Base-by-base conservation (phyloP, 2,329 filamentous ascomycete species). In the Colletotrichum gigasporum region DNA sequence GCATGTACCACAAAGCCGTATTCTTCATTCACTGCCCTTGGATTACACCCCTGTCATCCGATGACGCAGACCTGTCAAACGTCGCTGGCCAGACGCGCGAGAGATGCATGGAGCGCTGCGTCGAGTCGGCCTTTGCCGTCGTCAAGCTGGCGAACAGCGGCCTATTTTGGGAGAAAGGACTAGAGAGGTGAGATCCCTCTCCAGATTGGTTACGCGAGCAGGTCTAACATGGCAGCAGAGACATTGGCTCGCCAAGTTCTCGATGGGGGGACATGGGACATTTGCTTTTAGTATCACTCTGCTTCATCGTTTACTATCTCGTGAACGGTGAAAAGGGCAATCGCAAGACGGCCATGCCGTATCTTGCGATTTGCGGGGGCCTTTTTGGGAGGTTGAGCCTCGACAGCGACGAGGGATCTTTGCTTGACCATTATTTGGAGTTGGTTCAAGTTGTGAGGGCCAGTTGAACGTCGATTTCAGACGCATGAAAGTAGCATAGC, bases 251-350 rank as follows among this genome's bases (percentile, higher is more conserved):
- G 11, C 34, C 55, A 20, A 64, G 55, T n/a, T 35, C 47, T 9
- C 20, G 34, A 18, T 64, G 61, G 61, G 48, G 48, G 3, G 48
- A 64, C 4, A 54, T 64, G 61, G 61, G 61, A 4, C 55, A 64
- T 9, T 48, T 64, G 14, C 41, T 64, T 3, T n/a, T 64, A 4
- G 55, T 64, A 6, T 64, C 61, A 2, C 55, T 64, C n/a, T 64
- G 61, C 14, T 64, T 54, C 14, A 64, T 64, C 9, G 55, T 64
- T 8, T 54, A 64, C 39, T 60, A 54, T 16, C 55, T 64, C 6
- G 35, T 54, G 5, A 60, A 48, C 12, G 55, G 61, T 16, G 55
- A 64, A 8, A 41, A 60, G 26, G n/a, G 24, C 2, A 50, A 24
- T 18, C 55, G 55, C 3, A 60, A 54, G 26, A 34, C 41, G 8